Percentiles rank a stretch among this genome's conserved stretches.
Conservation (phyloP, 1,139 yeast genomes). For the Groenewaldozyma sp. region DNA sequence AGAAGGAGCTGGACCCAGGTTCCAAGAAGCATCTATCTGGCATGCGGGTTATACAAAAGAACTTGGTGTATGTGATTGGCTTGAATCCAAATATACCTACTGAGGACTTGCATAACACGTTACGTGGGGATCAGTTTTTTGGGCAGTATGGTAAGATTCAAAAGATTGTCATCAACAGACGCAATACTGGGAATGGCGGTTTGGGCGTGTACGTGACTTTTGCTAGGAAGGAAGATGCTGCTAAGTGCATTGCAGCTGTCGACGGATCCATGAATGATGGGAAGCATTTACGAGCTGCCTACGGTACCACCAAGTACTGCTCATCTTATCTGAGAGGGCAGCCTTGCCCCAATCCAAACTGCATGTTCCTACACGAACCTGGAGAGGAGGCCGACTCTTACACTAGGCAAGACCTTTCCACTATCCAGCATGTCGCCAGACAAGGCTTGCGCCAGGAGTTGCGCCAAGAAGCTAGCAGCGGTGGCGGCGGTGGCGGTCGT, state of each 20-base stretch:
- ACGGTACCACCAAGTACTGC: constrained; percentile 97
- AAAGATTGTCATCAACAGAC: constrained; percentile 85
- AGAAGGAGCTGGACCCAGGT: constrained; percentile 73
- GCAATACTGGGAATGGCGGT: constrained; percentile 57
- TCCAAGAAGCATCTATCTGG: constrained; percentile 83
- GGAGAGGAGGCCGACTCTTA: constrained; percentile 98
- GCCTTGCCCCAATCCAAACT: constrained; percentile 95
- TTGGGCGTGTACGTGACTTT: constrained; percentile 95
- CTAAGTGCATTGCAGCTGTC: constrained; percentile 81
- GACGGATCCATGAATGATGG: constrained; percentile 96
- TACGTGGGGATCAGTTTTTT: constrained; percentile 87
- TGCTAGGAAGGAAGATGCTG: constrained; percentile 88
- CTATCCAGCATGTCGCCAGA: constrained; percentile 46
- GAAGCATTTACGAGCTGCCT: constrained; percentile 78
- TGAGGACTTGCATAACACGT: constrained; percentile 77
- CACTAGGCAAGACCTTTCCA: constrained; percentile 84
- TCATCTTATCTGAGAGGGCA: constrained; percentile 91
- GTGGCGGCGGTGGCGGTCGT: constrained; percentile 8
- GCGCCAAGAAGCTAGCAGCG: constrained; percentile 9
- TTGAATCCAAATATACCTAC: constrained; percentile 83
- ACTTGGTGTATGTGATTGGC: constrained; percentile 93
- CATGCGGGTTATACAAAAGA: constrained; percentile 94
- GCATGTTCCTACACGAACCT: constrained; percentile 98
- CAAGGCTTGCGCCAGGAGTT: no score
- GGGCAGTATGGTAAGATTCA: constrained; percentile 96